Evolutionary conservation across 352 stramenopile genomes (phyloP).

Genomic region (Phytopythium oedochilum): DNA sequence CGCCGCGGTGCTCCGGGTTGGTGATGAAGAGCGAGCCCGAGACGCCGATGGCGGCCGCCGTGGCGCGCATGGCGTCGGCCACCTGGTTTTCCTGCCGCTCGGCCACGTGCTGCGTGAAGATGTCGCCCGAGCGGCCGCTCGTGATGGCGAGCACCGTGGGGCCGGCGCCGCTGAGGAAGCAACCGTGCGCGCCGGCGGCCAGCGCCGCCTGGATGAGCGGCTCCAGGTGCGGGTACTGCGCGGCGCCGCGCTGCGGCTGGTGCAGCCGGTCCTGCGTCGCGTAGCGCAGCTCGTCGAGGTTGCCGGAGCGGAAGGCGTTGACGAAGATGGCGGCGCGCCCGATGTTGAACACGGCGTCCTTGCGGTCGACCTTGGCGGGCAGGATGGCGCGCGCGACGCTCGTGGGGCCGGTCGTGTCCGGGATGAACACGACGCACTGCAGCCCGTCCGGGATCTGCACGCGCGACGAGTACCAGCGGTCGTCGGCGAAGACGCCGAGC

Average conservation of each 20-base stretch:
- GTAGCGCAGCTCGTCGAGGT: constrained; percentile 95
- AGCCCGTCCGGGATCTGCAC: constrained; percentile 94
- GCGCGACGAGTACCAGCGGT: constrained; percentile 96
- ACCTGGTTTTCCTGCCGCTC: constrained; percentile 90
- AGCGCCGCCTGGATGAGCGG: constrained; percentile 97
- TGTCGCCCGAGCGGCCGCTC: constrained; percentile 95
- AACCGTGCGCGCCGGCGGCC: constrained; percentile 90
- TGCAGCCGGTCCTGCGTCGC: constrained; percentile 93
- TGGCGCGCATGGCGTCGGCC: constrained; percentile 95
- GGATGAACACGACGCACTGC: constrained; percentile 99
- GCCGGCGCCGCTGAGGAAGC: constrained; percentile 96
- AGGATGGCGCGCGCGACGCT: constrained; percentile 92
- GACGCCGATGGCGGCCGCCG: constrained; percentile 88
- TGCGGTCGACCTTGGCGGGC: constrained; percentile 76
- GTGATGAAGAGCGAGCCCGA: constrained; percentile 97
- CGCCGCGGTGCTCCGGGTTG: constrained; percentile 93
- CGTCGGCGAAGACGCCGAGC: constrained; percentile 91
- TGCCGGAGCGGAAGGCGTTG: constrained; percentile 94
- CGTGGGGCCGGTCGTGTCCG: constrained; percentile 95
- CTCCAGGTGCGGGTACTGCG: constrained; percentile 95
- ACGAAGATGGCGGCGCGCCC: constrained; percentile 96
- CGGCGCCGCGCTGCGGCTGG: constrained; percentile 94
- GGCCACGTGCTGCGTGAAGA: constrained; percentile 96
- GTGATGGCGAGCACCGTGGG: constrained; percentile 98
- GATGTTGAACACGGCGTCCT: constrained; percentile 97